Percentiles rank a stretch among this genome's conserved stretches.
Evolutionary conservation across 2,329 filamentous ascomycete genomes (phyloP).

Genomic region (Aspergillus versicolor): DNA sequence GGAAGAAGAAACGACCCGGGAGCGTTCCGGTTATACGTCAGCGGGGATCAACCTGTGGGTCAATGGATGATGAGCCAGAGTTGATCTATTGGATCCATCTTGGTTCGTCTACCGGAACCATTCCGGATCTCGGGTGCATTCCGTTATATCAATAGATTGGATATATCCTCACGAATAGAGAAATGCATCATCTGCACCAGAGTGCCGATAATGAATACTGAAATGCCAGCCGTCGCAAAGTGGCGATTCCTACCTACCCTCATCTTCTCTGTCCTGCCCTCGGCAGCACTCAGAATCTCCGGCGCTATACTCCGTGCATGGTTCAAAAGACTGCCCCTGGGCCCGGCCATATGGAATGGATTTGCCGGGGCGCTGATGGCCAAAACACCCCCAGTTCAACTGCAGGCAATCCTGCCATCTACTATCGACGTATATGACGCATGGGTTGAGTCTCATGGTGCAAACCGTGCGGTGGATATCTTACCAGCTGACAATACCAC

Average conservation of each 20-base stretch:
- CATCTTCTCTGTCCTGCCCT: neutral
- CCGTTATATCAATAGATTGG: too few relatives aligned
- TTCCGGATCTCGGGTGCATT: too few relatives aligned
- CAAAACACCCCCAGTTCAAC: constrained; percentile 10
- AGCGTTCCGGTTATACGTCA: neutral
- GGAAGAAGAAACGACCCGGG: neutral
- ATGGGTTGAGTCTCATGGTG: constrained; percentile 9
- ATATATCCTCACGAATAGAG: too few relatives aligned
- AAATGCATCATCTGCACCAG: too few relatives aligned
- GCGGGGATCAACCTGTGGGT: too few relatives aligned
- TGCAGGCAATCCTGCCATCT: constrained; percentile 20
- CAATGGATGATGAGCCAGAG: too few relatives aligned
- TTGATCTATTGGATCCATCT: too few relatives aligned
- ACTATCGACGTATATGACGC: constrained; percentile 18
- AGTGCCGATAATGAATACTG: too few relatives aligned
- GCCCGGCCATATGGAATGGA: neutral
- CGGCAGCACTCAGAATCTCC: neutral
- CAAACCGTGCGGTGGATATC: neutral
- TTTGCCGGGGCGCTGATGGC: constrained; percentile 13
- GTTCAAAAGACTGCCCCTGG: neutral
- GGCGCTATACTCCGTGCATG: neutral
- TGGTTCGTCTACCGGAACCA: too few relatives aligned
- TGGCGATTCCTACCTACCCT: neutral
- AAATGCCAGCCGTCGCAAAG: neutral
- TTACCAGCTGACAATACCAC: neutral